phyloP scores from a whole-genome alignment of 192 early-diverging fungal species.

The Umbelopsis sp. region DNA sequence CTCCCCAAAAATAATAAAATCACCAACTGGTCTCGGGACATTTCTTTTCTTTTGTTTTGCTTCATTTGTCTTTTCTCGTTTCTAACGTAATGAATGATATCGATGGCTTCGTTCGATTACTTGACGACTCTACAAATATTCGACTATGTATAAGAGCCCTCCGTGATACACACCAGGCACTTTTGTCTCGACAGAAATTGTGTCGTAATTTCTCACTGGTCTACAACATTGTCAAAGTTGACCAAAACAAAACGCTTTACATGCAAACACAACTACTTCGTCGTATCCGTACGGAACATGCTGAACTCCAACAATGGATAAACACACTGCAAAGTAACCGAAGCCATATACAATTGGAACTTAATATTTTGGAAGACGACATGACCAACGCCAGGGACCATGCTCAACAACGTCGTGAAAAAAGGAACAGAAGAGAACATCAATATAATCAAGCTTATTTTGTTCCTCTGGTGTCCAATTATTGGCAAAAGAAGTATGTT shows the following conservation, averaged over 20 bases:
- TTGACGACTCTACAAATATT: neutral
- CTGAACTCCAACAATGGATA: neutral
- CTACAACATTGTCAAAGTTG: neutral
- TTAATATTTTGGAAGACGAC: slow-evolving; percentile 5
- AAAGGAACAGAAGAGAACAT: slow-evolving; percentile 24
- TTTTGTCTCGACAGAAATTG: slow-evolving; percentile 10
- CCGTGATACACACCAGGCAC: slow-evolving; percentile 14
- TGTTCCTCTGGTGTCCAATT: slow-evolving; percentile 23
- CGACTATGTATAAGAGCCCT: slow-evolving; percentile 1
- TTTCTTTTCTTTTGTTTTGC: neutral
- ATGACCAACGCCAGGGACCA: slow-evolving; percentile 20
- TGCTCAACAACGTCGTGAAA: slow-evolving; percentile 23
- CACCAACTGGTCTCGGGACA: neutral
- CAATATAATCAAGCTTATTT: slow-evolving; percentile 29
- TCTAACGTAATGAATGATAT: neutral
- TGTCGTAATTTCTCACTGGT: neutral
- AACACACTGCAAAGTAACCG: slow-evolving; percentile 1
- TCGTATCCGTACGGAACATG: slow-evolving; percentile 6
- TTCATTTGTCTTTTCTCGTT: neutral
- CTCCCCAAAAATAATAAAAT: neutral
- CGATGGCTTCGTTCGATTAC: slow-evolving; percentile 1
- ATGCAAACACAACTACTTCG: slow-evolving; percentile 16
- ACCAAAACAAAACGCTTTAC: neutral
- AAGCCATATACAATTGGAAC: neutral
- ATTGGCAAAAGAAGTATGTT: slow-evolving; percentile 30